Percentiles rank a stretch among this genome's conserved stretches.
Evolutionary conservation across 2,329 filamentous ascomycete genomes (phyloP).

Genomic region (Rutstroemia sp.): DNA sequence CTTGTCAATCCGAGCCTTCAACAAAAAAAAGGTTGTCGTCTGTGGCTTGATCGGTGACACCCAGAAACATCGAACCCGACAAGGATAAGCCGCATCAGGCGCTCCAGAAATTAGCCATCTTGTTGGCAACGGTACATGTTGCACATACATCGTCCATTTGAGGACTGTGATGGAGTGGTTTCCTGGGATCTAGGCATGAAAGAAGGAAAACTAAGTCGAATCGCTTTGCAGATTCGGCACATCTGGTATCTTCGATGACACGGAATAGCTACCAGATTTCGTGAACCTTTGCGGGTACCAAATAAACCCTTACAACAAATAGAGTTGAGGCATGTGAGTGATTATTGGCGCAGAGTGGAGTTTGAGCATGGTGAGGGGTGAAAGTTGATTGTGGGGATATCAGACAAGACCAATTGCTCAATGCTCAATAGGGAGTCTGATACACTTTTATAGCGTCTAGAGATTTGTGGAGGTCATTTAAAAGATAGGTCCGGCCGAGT

Average conservation of each 20-base stretch:
- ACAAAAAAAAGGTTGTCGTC: background rate
- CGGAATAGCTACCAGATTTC: too few species aligned
- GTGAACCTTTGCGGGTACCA: too few species aligned
- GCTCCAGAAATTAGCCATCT: background rate
- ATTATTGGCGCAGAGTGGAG: background rate
- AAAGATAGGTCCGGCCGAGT: background rate
- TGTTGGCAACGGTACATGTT: background rate
- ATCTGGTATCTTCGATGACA: background rate
- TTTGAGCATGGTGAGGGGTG: background rate
- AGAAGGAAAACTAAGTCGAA: background rate
- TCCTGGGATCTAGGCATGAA: background rate
- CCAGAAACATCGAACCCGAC: background rate
- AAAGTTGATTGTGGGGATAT: background rate
- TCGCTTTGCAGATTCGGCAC: background rate
- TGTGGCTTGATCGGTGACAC: background rate
- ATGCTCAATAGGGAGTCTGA: background rate
- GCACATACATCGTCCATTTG: background rate
- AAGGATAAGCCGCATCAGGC: background rate
- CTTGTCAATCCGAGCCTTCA: background rate
- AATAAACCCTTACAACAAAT: background rate
- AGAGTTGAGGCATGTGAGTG: background rate
- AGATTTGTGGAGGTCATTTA: constrained; percentile 4
- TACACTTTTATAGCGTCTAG: background rate
- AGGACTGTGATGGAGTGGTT: background rate
- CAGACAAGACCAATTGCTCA: background rate